Conservation (phyloP, 108 stramenopile species). For the Nitzschia palea region DNA sequence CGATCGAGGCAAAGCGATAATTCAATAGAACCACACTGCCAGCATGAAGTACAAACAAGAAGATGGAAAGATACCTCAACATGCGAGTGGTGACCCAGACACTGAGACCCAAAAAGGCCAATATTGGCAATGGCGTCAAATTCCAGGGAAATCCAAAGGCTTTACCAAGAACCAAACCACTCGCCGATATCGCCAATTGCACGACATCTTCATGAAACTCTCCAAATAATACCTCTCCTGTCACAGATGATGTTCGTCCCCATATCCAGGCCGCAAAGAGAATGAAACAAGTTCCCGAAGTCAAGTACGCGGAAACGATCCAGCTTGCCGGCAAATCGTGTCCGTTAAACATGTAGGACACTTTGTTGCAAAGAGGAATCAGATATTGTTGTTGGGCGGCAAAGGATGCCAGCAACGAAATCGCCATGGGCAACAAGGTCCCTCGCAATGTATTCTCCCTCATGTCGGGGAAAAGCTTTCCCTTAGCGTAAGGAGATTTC, state of each 20-base stretch:
- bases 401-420: constrained; percentile 54
- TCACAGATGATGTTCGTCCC: constrained; percentile 53
- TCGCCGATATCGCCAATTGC: constrained; percentile 53
- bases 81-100: constrained; percentile 72
- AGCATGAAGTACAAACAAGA: constrained; percentile 74
- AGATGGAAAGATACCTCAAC: constrained; percentile 66
- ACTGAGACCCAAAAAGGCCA: constrained; percentile 59
- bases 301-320: constrained; percentile 46
- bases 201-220: constrained; percentile 85
- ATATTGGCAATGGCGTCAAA: constrained; percentile 71
- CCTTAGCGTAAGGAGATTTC: constrained; percentile 32
- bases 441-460: constrained; percentile 44
- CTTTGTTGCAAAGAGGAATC: constrained; percentile 56
- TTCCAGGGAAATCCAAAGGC: constrained; percentile 75
- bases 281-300: constrained; percentile 43
- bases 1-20: constrained; percentile 72
- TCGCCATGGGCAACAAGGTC: constrained; percentile 45
- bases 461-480: constrained; percentile 34
- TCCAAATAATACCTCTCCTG: constrained; percentile 58
- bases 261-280: constrained; percentile 59
- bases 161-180: constrained; percentile 57
- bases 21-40: constrained; percentile 51
- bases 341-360: constrained; percentile 72
- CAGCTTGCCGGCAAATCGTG: constrained; percentile 49
- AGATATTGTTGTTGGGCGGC: constrained; percentile 69